A percentile compares a stretch with the other conserved stretches of the same genome.
Conservation (phyloP, 306 rosid genomes). For the Pyrus bretschneideri region DNA sequence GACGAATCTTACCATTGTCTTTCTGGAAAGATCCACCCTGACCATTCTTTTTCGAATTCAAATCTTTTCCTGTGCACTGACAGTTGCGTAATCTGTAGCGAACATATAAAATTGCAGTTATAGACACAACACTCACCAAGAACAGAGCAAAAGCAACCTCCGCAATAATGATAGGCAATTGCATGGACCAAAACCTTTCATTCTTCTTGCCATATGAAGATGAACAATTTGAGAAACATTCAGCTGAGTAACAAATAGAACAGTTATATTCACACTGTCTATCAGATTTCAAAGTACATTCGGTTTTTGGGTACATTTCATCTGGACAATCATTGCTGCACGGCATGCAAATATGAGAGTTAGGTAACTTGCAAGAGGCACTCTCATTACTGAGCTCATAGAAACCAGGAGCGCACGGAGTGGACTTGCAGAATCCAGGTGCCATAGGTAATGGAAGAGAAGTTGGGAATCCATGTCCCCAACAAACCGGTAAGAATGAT, state of each 20-base stretch:
- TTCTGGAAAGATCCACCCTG: conserved; percentile 37
- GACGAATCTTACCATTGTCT: conserved; percentile 47
- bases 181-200: conserved; percentile 62
- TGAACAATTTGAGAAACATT: conserved; percentile 60
- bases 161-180: conserved; percentile 54
- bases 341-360: conserved; percentile 57
- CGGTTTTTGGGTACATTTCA: conserved; percentile 58
- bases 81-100: conserved; percentile 59
- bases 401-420: conserved; percentile 71
- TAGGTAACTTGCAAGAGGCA: conserved; percentile 46
- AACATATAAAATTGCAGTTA: conserved; percentile 65
- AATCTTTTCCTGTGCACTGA: conserved; percentile 37
- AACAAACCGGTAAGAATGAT: conserved; percentile 74
- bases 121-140: conserved; percentile 51
- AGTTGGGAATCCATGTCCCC: conserved; percentile 85
- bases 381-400: conserved; percentile 40
- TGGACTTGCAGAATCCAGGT: conserved; percentile 53
- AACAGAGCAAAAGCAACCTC: conserved; percentile 69
- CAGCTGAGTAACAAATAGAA: conserved; percentile 48
- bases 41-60: conserved; percentile 35
- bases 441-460: conserved; percentile 73
- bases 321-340: conserved; percentile 64
- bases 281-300: conserved; percentile 52
- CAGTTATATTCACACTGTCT: conserved; percentile 78
- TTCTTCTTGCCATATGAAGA: conserved; percentile 34